Conservation (phyloP, 2,329 filamentous ascomycete genomes). For the Fonsecaea nubica region DNA sequence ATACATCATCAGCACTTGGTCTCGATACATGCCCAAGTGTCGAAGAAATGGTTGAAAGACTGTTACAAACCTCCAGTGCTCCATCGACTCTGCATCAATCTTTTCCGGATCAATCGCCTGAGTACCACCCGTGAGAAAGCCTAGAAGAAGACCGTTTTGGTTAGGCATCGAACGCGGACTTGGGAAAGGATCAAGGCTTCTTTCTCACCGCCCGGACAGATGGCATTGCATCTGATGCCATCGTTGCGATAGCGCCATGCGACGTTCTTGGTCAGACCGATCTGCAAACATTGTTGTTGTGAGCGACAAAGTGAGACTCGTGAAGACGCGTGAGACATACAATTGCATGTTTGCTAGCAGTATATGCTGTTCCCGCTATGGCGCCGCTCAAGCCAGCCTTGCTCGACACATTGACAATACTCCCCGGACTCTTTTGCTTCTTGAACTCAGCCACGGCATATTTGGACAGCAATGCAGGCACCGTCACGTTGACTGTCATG, state of each 20-base stretch:
- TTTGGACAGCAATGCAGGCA: slow-evolving; percentile 50
- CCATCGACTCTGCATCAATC: too few species aligned
- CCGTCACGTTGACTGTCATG: slow-evolving; percentile 53
- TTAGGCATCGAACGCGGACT: too few species aligned
- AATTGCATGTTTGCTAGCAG: slow-evolving; percentile 61
- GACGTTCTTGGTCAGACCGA: slow-evolving; percentile 62
- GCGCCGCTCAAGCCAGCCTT: slow-evolving; percentile 46
- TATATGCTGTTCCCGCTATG: slow-evolving; percentile 57
- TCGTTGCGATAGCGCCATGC: slow-evolving; percentile 62
- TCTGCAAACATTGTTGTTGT: not conserved
- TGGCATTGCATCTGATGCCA: slow-evolving; percentile 60
- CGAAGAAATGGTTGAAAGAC: too few species aligned
- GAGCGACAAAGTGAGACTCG: too few species aligned
- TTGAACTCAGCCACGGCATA: slow-evolving; percentile 1
- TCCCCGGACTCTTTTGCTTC: slow-evolving; percentile 30
- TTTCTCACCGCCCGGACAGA: slow-evolving; percentile 55
- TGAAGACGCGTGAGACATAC: slow-evolving; percentile 45
- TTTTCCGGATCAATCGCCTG: too few species aligned
- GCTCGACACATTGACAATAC: slow-evolving; percentile 52
- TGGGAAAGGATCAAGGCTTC: too few species aligned
- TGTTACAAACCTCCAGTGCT: too few species aligned
- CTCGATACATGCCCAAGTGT: too few species aligned
- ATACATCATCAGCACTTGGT: too few species aligned
- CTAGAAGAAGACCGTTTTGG: too few species aligned
- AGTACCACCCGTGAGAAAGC: too few species aligned